Conservation (phyloP, 441 rosid genomes). For the Kokia cookei region DNA sequence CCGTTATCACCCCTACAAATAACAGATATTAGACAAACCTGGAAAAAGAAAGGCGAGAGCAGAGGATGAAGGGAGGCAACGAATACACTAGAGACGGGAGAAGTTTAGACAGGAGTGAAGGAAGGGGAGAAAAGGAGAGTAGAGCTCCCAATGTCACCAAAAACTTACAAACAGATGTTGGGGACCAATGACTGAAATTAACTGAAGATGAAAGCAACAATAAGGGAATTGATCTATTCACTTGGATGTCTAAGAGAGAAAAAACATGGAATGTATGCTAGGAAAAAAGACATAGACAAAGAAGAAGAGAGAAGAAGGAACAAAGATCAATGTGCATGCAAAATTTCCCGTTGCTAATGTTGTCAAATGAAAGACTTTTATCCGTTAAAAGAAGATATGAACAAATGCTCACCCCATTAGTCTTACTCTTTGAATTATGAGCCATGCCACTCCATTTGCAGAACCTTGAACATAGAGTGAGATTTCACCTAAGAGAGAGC, state of each 20-base stretch:
- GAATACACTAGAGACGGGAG: neutral
- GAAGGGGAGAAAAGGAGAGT: neutral
- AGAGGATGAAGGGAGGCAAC: neutral
- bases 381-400: neutral
- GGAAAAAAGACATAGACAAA: neutral
- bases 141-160: neutral
- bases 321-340: too few species aligned
- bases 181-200: neutral
- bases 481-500: neutral
- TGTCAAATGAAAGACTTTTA: neutral
- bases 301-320: neutral
- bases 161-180: neutral
- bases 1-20: neutral
- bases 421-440: neutral
- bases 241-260: neutral
- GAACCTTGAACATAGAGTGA: neutral
- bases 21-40: neutral
- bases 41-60: neutral
- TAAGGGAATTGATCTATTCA: neutral
- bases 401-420: neutral
- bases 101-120: neutral
- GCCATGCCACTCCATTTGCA: neutral
- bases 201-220: neutral
- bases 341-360: too few species aligned
- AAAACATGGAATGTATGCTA: too few species aligned